Evolutionary conservation across 2,329 filamentous ascomycete species (phyloP), one percentile per base, ranked within the genome.

Genomic region (Arthrocladium fulminans): DNA sequence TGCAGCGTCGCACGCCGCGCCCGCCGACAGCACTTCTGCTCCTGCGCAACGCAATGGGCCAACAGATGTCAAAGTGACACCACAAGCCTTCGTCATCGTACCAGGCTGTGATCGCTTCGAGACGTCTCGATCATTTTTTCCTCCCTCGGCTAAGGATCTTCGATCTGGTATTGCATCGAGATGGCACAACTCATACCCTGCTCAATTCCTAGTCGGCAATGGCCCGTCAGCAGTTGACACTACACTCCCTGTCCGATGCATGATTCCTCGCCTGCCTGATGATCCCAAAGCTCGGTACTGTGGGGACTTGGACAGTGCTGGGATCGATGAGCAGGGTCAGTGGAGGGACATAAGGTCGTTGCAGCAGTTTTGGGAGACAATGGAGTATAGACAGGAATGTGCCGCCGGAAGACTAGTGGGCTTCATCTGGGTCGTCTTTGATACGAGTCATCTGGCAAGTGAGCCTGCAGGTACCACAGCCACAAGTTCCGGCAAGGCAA

Each of bases 331-430:
- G 3, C 62, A 63, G 40, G 85, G 85, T 0, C 74, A 79, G 49
- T 98, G 92, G 92, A 85, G 81, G 62, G 88, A 84, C 51, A 81
- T 96, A 20, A 83, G 77, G 62, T 85, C 81, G 0, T 70, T 98
- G 34, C 86, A 89, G n/a, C 82, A 89, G 57, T 98, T 98, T 61
- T 98, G 92, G 92, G 92, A 98, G 53, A 85, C 94, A 76, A 97
- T 98, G 90, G 84, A 89, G 0, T 97, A 86, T 62, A 76, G 92
- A 49, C 92, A 97, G 63, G 92, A 98, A 62, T 98, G 92, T 61
- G 95, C 89, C 0, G 87, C 88, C 27, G 94, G 92, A 0, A 77
- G 89, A 15, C 75, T 95, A 61, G 94, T 95, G 0, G 94, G 94
- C 0, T 98, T 98, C 57, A 75, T 97, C 22, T 98, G 94, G 90